These are phyloP conservation scores for Apiospora hydei DNA, from an alignment of 2,329 filamentous ascomycete species.

Conservation along the genomic window DNA sequence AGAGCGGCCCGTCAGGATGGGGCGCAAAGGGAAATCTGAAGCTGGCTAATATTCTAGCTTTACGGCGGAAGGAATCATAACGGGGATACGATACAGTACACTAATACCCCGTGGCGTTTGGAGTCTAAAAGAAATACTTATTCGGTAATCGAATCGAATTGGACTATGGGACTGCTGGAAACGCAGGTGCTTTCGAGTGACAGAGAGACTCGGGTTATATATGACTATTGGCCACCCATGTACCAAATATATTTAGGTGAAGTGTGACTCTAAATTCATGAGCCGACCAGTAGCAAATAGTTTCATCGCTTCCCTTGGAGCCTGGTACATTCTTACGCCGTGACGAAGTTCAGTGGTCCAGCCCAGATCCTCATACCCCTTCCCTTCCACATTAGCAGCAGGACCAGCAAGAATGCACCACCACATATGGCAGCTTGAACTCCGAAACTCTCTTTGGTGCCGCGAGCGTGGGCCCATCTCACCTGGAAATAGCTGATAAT, in stretches of 20 bases:
- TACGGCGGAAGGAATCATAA: conserved; percentile 52
- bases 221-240: background rate
- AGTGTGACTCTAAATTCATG: background rate
- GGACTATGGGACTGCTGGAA: background rate
- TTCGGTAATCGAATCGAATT: background rate
- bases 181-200: background rate
- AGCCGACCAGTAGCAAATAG: background rate
- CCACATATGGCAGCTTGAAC: conserved; percentile 53
- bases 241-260: background rate
- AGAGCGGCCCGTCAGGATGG: conserved; percentile 79
- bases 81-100: background rate
- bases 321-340: conserved; percentile 16
- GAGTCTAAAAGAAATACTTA: background rate
- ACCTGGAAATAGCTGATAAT: conserved; percentile 61
- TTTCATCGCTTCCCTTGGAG: background rate
- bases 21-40: conserved; percentile 78
- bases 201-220: background rate
- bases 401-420: conserved; percentile 44
- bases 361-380: conserved; percentile 46
- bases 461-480: conserved; percentile 53
- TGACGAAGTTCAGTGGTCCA: conserved; percentile 45
- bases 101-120: background rate
- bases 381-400: conserved; percentile 46
- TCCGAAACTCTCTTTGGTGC: conserved; percentile 53
- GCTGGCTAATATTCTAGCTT: conserved; percentile 69